Evolutionary conservation across 805 yeast species (phyloP).

Genomic region (Soucietia sequanensis): DNA sequence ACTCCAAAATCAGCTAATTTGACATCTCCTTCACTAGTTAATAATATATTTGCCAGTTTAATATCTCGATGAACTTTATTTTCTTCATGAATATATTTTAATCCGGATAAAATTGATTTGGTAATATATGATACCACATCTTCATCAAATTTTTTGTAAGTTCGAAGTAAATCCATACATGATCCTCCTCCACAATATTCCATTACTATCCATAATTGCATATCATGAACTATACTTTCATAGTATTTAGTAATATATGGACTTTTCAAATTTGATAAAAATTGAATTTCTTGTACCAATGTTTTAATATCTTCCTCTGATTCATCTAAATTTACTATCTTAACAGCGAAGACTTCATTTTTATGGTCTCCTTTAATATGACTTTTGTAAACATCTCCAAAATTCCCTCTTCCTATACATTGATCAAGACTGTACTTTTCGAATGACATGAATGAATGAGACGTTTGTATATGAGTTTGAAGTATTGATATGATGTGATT

Average conservation of each 20-base stretch:
- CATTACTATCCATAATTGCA: constrained; percentile 85
- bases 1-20: constrained; percentile 95
- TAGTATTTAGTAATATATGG: constrained; percentile 61
- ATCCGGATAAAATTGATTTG: constrained; percentile 64
- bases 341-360: constrained; percentile 69
- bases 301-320: constrained; percentile 72
- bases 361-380: constrained; percentile 28
- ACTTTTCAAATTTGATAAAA: constrained; percentile 65
- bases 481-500: no score
- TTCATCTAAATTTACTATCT: constrained; percentile 78
- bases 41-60: constrained; percentile 82
- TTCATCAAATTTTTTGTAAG: constrained; percentile 55
- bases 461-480: neutral
- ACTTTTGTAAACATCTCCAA: constrained; percentile 83
- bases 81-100: constrained; percentile 72
- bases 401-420: constrained; percentile 80
- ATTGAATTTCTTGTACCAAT: constrained; percentile 73
- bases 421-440: constrained; percentile 31
- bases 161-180: constrained; percentile 69
- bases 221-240: constrained; percentile 63
- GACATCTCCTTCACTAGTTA: constrained; percentile 66
- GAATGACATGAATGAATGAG: constrained; percentile 10
- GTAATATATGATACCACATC: constrained; percentile 60
- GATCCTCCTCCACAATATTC: constrained; percentile 97
- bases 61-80: constrained; percentile 85